Base-by-base conservation (phyloP, 164 flowering plant species). In the Buxus sempervirens region DNA sequence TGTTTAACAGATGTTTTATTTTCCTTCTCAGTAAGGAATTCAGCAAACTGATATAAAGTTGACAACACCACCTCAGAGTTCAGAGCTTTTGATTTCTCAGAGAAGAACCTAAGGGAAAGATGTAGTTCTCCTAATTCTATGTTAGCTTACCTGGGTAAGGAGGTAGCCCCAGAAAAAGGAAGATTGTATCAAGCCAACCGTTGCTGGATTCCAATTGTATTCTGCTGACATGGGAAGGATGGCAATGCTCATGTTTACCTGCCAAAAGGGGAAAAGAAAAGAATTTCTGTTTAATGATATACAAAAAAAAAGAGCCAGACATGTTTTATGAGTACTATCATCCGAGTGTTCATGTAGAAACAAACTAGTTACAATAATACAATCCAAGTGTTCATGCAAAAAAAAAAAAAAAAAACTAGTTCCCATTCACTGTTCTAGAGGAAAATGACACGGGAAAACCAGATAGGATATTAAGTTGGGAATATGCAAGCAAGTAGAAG, bases 211-310 rank as follows among this genome's bases (percentile, higher is more conserved):
- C 98, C 98, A 94, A 62, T 82, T 79, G 70, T 20, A 90, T 76
- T 94, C 96, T 15, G 90, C 87, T 12, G 98, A 81, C 97, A 94
- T 94, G 15, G 98, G 98, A 80, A 94, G 97, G 73, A 94, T 94
- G 21, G 97, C 98, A 75, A 94, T 94, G 76, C 98, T 94, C 98
- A 94, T 94, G 71, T 94, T 94, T 55, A 94, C 98, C 98, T 94
- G 82, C 77, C 78, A 76, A 74, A 48, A 8, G 45, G 38, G 65
- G 58, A 41, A 62, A 63, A n/a, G n/a, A n/a, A n/a, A n/a, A n/a
- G n/a, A n/a, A n/a, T n/a, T n/a, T n/a, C n/a, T n/a, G n/a, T n/a
- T n/a, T n/a, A n/a, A n/a, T n/a, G n/a, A n/a, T n/a, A 15, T 25
- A 48, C 14, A 56, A 38, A 58, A 54, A 20, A 14, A 12, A 54